Conservation (phyloP, 108 stramenopile genomes). For the Pseudonitzschia pungens region DNA sequence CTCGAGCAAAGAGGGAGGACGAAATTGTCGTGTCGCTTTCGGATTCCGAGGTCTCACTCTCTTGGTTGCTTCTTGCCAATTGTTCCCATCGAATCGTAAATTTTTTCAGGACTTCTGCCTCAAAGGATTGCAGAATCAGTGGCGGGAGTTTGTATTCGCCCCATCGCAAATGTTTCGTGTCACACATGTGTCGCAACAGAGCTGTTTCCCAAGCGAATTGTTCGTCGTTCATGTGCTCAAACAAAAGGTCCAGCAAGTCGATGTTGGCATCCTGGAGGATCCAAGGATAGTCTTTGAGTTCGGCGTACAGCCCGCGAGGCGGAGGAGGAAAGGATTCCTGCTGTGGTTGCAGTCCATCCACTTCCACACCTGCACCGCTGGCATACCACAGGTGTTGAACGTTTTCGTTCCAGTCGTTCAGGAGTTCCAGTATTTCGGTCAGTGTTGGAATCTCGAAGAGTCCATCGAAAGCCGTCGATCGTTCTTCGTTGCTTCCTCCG, state of each 20-base stretch:
- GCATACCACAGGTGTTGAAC: conserved; percentile 13
- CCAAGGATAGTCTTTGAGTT: conserved; percentile 42
- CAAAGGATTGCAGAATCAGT: conserved; percentile 10
- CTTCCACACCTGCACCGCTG: background rate
- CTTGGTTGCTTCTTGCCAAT: background rate
- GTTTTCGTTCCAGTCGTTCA: conserved; percentile 57
- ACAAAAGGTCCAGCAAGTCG: conserved; percentile 5
- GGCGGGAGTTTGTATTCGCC: conserved; percentile 17
- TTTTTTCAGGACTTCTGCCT: conserved; percentile 4
- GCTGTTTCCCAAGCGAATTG: conserved; percentile 7
- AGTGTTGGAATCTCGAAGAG: conserved; percentile 67
- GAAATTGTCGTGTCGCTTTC: background rate
- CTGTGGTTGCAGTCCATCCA: background rate
- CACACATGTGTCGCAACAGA: conserved; percentile 5
- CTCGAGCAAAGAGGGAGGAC: background rate
- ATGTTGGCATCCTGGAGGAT: conserved; percentile 6
- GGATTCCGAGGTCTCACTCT: background rate
- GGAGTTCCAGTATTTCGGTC: conserved; percentile 55
- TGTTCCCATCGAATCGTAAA: conserved; percentile 9
- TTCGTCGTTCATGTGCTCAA: conserved; percentile 11
- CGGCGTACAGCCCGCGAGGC: conserved; percentile 48
- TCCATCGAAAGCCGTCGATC: conserved; percentile 47
- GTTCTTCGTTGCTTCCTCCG: background rate
- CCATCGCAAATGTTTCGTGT: conserved; percentile 6
- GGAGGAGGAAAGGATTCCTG: background rate